phyloP scores from a whole-genome alignment of 768 basidiomycete genomes.

The Russula earlei region DNA sequence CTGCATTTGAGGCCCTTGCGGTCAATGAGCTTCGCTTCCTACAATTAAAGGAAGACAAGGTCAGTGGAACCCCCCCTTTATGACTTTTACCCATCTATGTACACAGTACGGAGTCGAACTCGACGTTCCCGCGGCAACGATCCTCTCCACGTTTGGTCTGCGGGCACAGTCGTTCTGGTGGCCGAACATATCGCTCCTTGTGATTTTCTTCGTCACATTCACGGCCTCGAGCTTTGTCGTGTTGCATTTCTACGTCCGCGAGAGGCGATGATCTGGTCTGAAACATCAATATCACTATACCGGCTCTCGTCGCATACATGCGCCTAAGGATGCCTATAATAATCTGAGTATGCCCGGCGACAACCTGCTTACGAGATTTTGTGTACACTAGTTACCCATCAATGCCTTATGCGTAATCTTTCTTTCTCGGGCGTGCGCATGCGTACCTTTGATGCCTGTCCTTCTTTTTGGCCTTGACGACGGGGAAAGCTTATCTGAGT shows the following conservation, averaged over 20 bases:
- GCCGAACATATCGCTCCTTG: conserved; percentile 85
- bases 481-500: too few relatives aligned
- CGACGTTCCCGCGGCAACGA: conserved; percentile 92
- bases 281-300: conserved; percentile 1
- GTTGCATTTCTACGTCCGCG: conserved; percentile 84
- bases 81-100: conserved; percentile 9
- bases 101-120: conserved; percentile 92
- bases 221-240: conserved; percentile 68
- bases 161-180: conserved; percentile 97
- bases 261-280: conserved; percentile 37
- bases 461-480: not conserved
- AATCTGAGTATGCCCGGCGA: conserved; percentile 1
- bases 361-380: not conserved
- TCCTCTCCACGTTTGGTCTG: conserved; percentile 89
- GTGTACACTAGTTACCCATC: conserved; percentile 4
- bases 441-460: not conserved
- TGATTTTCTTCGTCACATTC: conserved; percentile 78
- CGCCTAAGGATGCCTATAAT: conserved; percentile 1
- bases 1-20: conserved; percentile 94
- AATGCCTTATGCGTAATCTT: not conserved
- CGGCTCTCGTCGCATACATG: not conserved
- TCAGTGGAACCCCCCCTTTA: conserved; percentile 28
- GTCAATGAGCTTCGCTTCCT: conserved; percentile 95
- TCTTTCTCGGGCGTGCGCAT: not conserved
- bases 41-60: conserved; percentile 85